These are phyloP conservation scores for Cytospora chrysosperma DNA, from an alignment of 2,329 filamentous ascomycete genomes.

Conservation along the genomic window DNA sequence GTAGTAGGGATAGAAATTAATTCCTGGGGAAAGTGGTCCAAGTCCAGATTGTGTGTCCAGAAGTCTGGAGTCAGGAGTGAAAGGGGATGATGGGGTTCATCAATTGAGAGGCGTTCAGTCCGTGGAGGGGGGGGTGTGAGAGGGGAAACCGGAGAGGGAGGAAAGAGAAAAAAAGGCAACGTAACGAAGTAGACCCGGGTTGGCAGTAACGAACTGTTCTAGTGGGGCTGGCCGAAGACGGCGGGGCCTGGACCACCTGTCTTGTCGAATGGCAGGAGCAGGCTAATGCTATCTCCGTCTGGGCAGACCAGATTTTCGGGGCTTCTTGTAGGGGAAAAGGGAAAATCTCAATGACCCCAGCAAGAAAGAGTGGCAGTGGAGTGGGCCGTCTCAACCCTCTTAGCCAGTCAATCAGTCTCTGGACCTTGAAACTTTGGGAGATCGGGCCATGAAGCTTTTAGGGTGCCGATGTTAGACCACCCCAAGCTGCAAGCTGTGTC, in stretches of 20 bases:
- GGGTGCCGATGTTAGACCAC: neutral
- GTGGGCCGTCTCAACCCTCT: too few relatives aligned
- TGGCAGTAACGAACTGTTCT: neutral
- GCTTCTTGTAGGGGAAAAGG: neutral
- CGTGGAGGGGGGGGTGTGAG: neutral
- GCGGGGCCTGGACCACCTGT: neutral
- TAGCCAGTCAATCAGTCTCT: too few relatives aligned
- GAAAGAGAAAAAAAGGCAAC: neutral
- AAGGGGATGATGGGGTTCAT: neutral
- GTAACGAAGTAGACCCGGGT: neutral
- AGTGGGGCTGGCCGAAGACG: neutral
- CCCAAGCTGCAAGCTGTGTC: neutral
- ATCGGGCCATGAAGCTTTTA: too few relatives aligned
- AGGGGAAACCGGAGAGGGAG: neutral
- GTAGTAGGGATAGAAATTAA: neutral
- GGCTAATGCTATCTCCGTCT: neutral
- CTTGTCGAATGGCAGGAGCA: neutral
- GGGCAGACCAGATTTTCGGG: neutral
- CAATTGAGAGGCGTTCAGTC: neutral
- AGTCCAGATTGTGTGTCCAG: neutral
- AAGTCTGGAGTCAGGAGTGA: neutral
- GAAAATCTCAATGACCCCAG: neutral
- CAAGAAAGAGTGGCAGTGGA: neutral
- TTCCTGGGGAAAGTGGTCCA: neutral
- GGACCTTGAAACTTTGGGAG: too few relatives aligned